phyloP scores from a whole-genome alignment of 2,329 filamentous ascomycete species.

The Penicillium sp. region DNA sequence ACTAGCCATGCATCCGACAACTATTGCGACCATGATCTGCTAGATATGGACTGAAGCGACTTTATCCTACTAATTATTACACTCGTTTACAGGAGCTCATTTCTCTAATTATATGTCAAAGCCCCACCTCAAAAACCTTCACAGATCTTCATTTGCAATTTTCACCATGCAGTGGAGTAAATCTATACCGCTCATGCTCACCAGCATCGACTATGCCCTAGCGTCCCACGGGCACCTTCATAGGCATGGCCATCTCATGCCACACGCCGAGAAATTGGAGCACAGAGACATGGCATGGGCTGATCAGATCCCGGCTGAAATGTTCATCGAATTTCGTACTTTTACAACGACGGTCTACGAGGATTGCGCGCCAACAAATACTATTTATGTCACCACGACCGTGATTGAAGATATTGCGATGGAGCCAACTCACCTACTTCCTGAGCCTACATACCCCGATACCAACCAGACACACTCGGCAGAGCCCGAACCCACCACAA shows the following conservation, averaged over 20 bases:
- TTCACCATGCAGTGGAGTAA: slow-evolving; percentile 20
- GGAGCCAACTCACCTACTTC: slow-evolving; percentile 1
- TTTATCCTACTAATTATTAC: neutral
- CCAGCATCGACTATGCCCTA: slow-evolving; percentile 27
- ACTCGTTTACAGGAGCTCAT: neutral
- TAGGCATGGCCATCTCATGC: slow-evolving; percentile 14
- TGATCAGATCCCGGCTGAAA: slow-evolving; percentile 6
- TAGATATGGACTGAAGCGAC: neutral
- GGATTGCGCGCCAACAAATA: slow-evolving; percentile 13
- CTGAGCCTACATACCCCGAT: neutral
- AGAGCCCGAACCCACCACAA: slow-evolving; percentile 7
- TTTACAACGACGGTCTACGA: slow-evolving; percentile 24
- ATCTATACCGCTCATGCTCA: slow-evolving; percentile 26
- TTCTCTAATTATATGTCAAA: neutral
- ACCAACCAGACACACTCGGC: neutral
- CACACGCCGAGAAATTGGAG: slow-evolving; percentile 6
- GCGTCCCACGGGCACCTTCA: slow-evolving; percentile 28
- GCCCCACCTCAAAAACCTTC: neutral
- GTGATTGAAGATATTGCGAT: slow-evolving; percentile 4
- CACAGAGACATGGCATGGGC: slow-evolving; percentile 6
- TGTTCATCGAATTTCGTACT: slow-evolving; percentile 18
- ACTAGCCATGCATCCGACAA: slow-evolving; percentile 2
- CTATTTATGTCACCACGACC: slow-evolving; percentile 5
- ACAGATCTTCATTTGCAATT: neutral
- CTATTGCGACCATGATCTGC: slow-evolving; percentile 6